Conservation (phyloP, 2,329 filamentous ascomycete genomes). For the Stagonosporopsis rhizophila region DNA sequence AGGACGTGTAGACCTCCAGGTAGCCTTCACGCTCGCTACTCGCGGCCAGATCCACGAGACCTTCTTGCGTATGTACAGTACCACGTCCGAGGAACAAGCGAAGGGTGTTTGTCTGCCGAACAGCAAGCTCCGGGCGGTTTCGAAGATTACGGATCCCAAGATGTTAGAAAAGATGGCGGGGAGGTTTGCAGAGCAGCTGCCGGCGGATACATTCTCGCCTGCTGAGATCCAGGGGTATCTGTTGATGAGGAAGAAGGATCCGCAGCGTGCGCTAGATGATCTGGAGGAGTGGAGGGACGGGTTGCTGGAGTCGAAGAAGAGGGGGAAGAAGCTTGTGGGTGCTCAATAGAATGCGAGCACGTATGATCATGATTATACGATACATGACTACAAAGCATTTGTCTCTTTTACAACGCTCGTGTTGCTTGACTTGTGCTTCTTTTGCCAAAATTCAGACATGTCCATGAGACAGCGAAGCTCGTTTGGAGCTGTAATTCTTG, state of each 20-base stretch:
- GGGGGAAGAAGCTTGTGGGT: slow-evolving; percentile 8
- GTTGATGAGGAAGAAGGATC: slow-evolving; percentile 59
- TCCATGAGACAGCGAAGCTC: no score
- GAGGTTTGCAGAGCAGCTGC: slow-evolving; percentile 55
- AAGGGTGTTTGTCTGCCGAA: neutral
- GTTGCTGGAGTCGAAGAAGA: slow-evolving; percentile 8
- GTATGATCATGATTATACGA: neutral
- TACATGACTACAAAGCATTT: neutral
- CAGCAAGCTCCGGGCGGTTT: neutral
- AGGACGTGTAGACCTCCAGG: slow-evolving; percentile 72
- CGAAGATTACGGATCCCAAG: slow-evolving; percentile 1
- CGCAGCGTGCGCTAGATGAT: slow-evolving; percentile 54
- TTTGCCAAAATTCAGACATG: no score
- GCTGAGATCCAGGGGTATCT: slow-evolving; percentile 63
- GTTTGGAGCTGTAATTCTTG: no score
- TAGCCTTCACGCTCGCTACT: slow-evolving; percentile 63
- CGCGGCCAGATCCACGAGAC: slow-evolving; percentile 52
- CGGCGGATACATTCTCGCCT: slow-evolving; percentile 57
- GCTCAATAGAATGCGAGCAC: neutral
- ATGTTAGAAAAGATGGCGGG: slow-evolving; percentile 45
- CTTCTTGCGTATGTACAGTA: slow-evolving; percentile 51
- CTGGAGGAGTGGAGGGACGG: slow-evolving; percentile 51
- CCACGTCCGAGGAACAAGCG: neutral
- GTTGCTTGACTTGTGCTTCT: no score
- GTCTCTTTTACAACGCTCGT: neutral